Conservation (phyloP, 2,329 filamentous ascomycete genomes). For the Endoconidiophora laricicola region DNA sequence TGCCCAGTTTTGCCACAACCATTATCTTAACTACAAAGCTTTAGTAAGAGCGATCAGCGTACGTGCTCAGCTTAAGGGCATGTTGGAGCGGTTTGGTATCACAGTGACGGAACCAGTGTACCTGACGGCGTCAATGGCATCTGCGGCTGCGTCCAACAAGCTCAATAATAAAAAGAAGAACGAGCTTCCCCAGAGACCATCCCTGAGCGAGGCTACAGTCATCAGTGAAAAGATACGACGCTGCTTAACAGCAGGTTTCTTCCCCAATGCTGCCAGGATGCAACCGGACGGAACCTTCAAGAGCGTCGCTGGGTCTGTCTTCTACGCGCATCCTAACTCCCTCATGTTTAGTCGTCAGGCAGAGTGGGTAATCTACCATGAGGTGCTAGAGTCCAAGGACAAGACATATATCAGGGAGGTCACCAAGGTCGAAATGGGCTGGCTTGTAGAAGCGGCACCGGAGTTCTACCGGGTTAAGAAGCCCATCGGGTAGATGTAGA, state of each 20-base stretch:
- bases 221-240: constrained; percentile 57
- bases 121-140: neutral
- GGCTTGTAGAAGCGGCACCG: constrained; percentile 76
- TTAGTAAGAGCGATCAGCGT: constrained; percentile 73
- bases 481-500: constrained; percentile 2
- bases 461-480: constrained; percentile 53
- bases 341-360: constrained; percentile 94
- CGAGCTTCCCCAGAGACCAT: neutral
- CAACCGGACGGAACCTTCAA: constrained; percentile 80
- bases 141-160: constrained; percentile 15
- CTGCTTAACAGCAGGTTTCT: constrained; percentile 80
- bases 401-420: constrained; percentile 87
- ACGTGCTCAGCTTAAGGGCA: constrained; percentile 68
- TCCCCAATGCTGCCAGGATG: constrained; percentile 87
- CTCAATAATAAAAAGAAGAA: neutral
- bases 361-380: constrained; percentile 92
- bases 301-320: constrained; percentile 62
- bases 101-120: constrained; percentile 44
- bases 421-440: constrained; percentile 85
- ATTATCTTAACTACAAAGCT: constrained; percentile 73
- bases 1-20: constrained; percentile 69
- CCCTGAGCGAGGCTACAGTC: constrained; percentile 18
- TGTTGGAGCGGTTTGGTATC: constrained; percentile 72
- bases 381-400: constrained; percentile 72
- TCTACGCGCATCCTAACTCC: constrained; percentile 82